Conservation (phyloP, 2,329 filamentous ascomycete genomes). For the Colletotrichum lindemuthianum region DNA sequence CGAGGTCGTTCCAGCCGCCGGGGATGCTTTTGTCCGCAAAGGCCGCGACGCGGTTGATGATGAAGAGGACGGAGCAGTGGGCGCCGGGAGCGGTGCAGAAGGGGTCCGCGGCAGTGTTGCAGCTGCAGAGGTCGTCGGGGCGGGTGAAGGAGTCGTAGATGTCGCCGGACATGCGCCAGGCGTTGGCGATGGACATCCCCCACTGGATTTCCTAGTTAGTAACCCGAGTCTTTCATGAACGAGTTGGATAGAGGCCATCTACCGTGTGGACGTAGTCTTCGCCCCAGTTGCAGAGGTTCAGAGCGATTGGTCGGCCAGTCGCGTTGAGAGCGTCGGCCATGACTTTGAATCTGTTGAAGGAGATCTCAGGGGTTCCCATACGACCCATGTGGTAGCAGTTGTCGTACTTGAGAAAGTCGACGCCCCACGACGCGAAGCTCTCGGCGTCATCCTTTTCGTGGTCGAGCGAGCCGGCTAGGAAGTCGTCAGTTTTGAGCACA, state of each 20-base stretch:
- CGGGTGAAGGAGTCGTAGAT: constrained; percentile 47
- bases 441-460: constrained; percentile 63
- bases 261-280: constrained; percentile 40
- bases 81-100: constrained; percentile 39
- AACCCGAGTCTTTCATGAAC: not conserved
- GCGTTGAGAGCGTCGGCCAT: constrained; percentile 48
- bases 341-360: constrained; percentile 42
- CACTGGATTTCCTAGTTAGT: constrained; percentile 37
- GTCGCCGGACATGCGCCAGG: constrained; percentile 48
- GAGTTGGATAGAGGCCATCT: not conserved
- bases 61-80: constrained; percentile 42
- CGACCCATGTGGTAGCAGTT: constrained; percentile 52
- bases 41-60: constrained; percentile 40
- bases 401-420: constrained; percentile 65
- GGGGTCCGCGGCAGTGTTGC: constrained; percentile 41
- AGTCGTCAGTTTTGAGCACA: not conserved
- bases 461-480: constrained; percentile 56
- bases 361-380: constrained; percentile 41
- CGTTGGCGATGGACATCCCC: constrained; percentile 44
- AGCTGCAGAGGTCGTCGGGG: constrained; percentile 45
- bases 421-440: constrained; percentile 62
- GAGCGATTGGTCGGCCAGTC: constrained; percentile 45
- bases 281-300: constrained; percentile 50
- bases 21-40: constrained; percentile 35
- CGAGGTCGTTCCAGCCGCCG: constrained; percentile 47